These are phyloP conservation scores for Yamadazyma philogaea DNA, from an alignment of 805 yeast species.

Conservation along the genomic window DNA sequence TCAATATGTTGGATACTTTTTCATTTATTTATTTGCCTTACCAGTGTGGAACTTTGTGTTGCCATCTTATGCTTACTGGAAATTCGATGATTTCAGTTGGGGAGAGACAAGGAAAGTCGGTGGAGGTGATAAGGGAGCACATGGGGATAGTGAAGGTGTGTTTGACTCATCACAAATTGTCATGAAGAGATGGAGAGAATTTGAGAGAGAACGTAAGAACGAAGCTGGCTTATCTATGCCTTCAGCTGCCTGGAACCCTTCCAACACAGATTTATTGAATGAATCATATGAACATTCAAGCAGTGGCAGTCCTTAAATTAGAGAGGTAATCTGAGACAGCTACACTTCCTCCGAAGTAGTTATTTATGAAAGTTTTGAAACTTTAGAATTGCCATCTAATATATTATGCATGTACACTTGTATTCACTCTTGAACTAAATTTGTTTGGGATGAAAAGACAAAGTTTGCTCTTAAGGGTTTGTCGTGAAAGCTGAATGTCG, in stretches of 20 bases:
- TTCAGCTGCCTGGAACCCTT: slow-evolving; percentile 46
- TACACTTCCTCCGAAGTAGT: background rate
- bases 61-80: slow-evolving; percentile 89
- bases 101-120: slow-evolving; percentile 87
- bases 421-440: background rate
- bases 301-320: slow-evolving; percentile 2
- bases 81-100: slow-evolving; percentile 95
- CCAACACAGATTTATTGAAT: slow-evolving; percentile 25
- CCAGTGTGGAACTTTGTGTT: slow-evolving; percentile 94
- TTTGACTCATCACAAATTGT: slow-evolving; percentile 88
- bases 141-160: slow-evolving; percentile 70
- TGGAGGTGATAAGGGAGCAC: slow-evolving; percentile 63
- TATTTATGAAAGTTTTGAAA: slow-evolving; percentile 1
- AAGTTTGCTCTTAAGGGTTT: slow-evolving; percentile 14
- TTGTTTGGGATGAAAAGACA: background rate
- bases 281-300: slow-evolving; percentile 12
- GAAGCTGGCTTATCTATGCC: slow-evolving; percentile 27
- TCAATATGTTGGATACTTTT: slow-evolving; percentile 74
- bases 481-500: too few relatives aligned
- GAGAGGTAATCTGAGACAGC: background rate
- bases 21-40: slow-evolving; percentile 70
- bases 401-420: background rate
- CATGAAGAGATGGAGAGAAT: slow-evolving; percentile 95
- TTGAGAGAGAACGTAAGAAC: slow-evolving; percentile 64
- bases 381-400: background rate